Evolutionary conservation across 441 rosid genomes (phyloP).

Genomic region (Populus tomentosa): DNA sequence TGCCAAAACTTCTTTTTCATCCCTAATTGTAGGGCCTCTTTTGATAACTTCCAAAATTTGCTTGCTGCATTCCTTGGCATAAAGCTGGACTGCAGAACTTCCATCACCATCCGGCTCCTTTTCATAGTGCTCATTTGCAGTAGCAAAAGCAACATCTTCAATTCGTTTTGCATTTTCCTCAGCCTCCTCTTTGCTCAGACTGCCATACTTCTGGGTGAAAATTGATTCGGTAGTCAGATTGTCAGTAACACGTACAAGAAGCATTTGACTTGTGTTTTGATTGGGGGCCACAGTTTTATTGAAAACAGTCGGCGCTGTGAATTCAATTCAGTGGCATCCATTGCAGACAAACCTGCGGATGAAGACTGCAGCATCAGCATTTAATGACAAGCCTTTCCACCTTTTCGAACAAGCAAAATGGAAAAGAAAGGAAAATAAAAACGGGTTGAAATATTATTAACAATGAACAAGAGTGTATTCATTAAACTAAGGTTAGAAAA

Average conservation of each 20-base stretch:
- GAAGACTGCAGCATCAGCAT: background rate
- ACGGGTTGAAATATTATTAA: background rate
- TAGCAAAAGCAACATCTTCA: constrained; percentile 56
- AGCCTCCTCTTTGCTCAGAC: constrained; percentile 66
- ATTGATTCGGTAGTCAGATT: constrained; percentile 69
- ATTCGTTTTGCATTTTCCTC: constrained; percentile 68
- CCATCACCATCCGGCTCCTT: constrained; percentile 96
- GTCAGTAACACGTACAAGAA: constrained; percentile 56
- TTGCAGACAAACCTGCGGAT: constrained; percentile 13
- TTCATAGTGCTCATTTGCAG: constrained; percentile 65
- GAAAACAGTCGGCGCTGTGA: constrained; percentile 58
- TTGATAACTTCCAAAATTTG: constrained; percentile 72
- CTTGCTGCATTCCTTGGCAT: constrained; percentile 90
- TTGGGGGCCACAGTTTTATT: constrained; percentile 93
- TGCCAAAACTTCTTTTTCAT: constrained; percentile 24
- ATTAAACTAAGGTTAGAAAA: too few relatives aligned
- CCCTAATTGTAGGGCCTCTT: constrained; percentile 46
- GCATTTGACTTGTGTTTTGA: constrained; percentile 69
- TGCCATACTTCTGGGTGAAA: constrained; percentile 77
- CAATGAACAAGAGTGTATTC: background rate
- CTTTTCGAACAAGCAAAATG: too few relatives aligned
- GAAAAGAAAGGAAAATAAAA: too few relatives aligned
- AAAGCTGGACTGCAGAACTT: constrained; percentile 84
- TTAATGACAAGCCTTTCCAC: too few relatives aligned
- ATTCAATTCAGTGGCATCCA: constrained; percentile 46